Percentiles rank a stretch among this genome's conserved stretches.
Evolutionary conservation across 2,329 filamentous ascomycete genomes (phyloP).

Genomic region (Botryosphaeria dothidea): DNA sequence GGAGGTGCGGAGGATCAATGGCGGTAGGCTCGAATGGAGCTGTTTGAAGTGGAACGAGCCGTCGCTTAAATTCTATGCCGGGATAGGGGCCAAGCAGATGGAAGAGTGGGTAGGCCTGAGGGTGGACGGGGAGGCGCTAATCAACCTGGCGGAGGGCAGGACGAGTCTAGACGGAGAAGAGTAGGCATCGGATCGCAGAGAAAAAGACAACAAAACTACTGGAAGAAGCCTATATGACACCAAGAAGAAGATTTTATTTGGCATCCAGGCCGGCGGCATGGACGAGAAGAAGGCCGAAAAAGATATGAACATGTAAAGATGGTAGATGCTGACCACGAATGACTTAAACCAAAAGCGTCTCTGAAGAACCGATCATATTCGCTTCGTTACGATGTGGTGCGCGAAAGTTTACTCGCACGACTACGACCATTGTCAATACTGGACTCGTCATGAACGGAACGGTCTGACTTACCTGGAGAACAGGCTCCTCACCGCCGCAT

Average conservation of each 20-base stretch:
- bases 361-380: background rate
- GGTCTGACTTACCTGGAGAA: background rate
- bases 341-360: background rate
- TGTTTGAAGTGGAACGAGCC: slow-evolving; percentile 93
- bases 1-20: slow-evolving; percentile 71
- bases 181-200: background rate
- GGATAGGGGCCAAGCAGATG: slow-evolving; percentile 64
- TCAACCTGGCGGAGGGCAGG: slow-evolving; percentile 47
- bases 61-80: slow-evolving; percentile 79
- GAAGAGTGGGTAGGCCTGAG: slow-evolving; percentile 75
- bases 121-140: slow-evolving; percentile 67
- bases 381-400: background rate
- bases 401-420: background rate
- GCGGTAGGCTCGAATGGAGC: slow-evolving; percentile 81
- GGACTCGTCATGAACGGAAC: no score
- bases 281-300: background rate
- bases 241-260: background rate
- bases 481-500: slow-evolving; percentile 16
- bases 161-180: background rate
- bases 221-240: background rate
- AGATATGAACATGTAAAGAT: background rate
- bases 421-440: background rate
- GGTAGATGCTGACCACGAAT: background rate
- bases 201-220: background rate
- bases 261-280: background rate